Percentiles rank a stretch among this genome's conserved stretches.
Evolutionary conservation across 805 yeast genomes (phyloP).

Genomic region (Priceomyces castillae): DNA sequence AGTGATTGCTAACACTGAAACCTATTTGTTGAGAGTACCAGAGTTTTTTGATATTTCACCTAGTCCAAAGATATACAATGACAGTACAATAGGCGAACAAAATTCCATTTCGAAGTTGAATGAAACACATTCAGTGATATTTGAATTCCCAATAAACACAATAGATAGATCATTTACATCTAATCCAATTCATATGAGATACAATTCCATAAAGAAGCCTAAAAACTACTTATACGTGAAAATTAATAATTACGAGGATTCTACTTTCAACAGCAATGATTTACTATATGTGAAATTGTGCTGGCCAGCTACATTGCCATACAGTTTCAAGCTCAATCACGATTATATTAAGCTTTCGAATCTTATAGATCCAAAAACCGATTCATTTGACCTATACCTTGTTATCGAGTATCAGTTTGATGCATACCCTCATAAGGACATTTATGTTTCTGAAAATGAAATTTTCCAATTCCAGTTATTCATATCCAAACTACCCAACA

Average conservation of each 20-base stretch:
- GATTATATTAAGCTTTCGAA: conserved; percentile 17
- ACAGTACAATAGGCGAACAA: neutral
- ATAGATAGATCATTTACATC: neutral
- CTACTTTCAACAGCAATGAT: conserved; percentile 24
- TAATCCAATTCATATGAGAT: conserved; percentile 2
- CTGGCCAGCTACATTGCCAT: conserved; percentile 37
- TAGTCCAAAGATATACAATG: conserved; percentile 5
- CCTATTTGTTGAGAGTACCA: conserved; percentile 29
- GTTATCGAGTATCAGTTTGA: conserved; percentile 20
- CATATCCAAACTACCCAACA: conserved; percentile 24
- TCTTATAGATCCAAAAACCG: conserved; percentile 2
- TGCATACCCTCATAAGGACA: conserved; percentile 18
- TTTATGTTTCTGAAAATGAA: conserved; percentile 10
- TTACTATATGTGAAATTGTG: conserved; percentile 29
- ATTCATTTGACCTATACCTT: conserved; percentile 23
- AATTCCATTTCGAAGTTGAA: conserved; percentile 11
- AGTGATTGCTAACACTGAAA: conserved; percentile 36
- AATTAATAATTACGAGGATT: conserved; percentile 33
- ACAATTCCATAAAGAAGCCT: conserved; percentile 9
- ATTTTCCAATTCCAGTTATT: conserved; percentile 22
- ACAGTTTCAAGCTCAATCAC: conserved; percentile 22
- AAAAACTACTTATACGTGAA: conserved; percentile 23
- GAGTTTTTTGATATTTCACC: conserved; percentile 34
- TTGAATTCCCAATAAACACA: conserved; percentile 25
- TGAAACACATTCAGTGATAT: conserved; percentile 18